Evolutionary conservation across 345 rosid species (phyloP).

Genomic region (Syzygium jambos): DNA sequence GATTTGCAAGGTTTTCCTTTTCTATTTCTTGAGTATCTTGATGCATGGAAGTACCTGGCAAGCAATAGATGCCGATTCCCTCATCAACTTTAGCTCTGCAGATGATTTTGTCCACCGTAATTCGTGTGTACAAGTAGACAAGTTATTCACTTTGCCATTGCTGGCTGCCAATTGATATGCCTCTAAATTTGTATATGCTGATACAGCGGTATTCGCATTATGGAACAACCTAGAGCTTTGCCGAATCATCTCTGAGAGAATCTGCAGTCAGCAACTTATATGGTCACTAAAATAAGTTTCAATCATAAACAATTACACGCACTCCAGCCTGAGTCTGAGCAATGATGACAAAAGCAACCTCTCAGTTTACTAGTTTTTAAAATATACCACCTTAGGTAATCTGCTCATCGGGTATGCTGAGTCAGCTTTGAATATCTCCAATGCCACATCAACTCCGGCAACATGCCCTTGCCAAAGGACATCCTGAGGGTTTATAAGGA

Average conservation of each 20-base stretch:
- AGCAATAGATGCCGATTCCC: conserved; percentile 88
- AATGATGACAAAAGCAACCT: neutral
- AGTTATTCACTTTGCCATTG: conserved; percentile 46
- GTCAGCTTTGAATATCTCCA: conserved; percentile 73
- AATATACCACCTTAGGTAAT: conserved; percentile 41
- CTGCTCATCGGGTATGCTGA: conserved; percentile 72
- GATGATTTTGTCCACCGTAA: conserved; percentile 82
- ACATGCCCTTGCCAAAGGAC: conserved; percentile 82
- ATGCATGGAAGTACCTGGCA: conserved; percentile 64
- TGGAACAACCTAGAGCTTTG: conserved; percentile 71
- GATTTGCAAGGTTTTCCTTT: neutral
- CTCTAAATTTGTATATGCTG: conserved; percentile 52
- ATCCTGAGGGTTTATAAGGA: conserved; percentile 38
- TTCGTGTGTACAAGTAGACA: conserved; percentile 59
- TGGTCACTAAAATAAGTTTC: neutral
- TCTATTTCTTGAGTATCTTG: neutral
- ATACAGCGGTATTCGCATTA: conserved; percentile 53
- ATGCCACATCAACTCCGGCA: conserved; percentile 89
- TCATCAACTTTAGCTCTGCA: conserved; percentile 84
- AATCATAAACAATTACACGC: neutral
- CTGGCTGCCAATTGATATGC: conserved; percentile 45
- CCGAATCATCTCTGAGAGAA: conserved; percentile 78
- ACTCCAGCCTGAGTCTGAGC: neutral
- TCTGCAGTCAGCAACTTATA: conserved; percentile 31
- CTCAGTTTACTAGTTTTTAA: neutral